phyloP scores from a whole-genome alignment of 2,329 filamentous ascomycete genomes.

The Colletotrichum liaoningense region DNA sequence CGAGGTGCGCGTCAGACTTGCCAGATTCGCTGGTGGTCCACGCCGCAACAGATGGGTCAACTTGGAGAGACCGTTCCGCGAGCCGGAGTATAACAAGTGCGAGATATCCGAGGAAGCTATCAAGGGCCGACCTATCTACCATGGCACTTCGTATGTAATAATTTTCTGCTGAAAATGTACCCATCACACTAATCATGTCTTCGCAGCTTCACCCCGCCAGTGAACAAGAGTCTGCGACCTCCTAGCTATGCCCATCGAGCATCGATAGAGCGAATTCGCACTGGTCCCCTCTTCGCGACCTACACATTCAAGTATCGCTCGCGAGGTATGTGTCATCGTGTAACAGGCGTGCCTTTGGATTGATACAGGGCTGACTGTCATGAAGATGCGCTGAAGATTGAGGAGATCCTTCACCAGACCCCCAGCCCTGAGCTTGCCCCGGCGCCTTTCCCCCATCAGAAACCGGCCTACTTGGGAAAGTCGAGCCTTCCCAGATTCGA shows the following conservation, averaged over 20 bases:
- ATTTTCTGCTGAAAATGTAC: neutral
- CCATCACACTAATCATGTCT: neutral
- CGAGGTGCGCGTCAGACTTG: conserved; percentile 38
- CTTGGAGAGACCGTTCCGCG: neutral
- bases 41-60: neutral
- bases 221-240: neutral
- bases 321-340: conserved; percentile 30
- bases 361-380: neutral
- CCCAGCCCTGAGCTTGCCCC: conserved; percentile 37
- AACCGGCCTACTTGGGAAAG: neutral
- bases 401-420: conserved; percentile 45
- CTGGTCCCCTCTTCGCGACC: conserved; percentile 40
- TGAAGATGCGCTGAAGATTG: conserved; percentile 45
- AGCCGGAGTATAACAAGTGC: conserved; percentile 18
- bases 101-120: conserved; percentile 48
- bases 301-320: conserved; percentile 49
- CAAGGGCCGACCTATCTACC: conserved; percentile 47
- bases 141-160: conserved; percentile 44
- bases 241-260: neutral
- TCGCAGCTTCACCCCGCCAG: conserved; percentile 7
- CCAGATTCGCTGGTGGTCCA: neutral
- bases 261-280: neutral
- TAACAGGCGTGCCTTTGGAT: neutral
- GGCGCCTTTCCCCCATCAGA: conserved; percentile 34
- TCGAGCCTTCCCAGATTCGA: conserved; percentile 16